These are phyloP conservation scores for Trichoderma hamatum DNA, from an alignment of 2,329 filamentous ascomycete genomes.

Conservation along the genomic window DNA sequence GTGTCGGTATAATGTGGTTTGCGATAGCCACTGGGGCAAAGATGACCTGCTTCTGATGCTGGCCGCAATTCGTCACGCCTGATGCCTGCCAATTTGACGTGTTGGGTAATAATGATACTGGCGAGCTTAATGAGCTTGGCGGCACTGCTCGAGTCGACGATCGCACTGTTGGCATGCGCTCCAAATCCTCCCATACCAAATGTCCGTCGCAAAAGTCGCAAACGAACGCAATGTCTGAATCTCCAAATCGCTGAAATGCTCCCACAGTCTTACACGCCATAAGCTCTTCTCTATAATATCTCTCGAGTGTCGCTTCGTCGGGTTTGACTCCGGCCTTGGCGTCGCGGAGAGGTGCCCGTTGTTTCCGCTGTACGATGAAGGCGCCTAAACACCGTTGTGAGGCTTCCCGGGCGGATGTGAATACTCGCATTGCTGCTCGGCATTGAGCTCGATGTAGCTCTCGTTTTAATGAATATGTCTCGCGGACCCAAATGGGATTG, in stretches of 20 bases:
- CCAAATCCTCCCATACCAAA: conserved; percentile 60
- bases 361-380: conserved; percentile 55
- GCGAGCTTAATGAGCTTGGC: conserved; percentile 30
- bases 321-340: conserved; percentile 13
- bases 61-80: conserved; percentile 45
- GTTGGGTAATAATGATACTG: conserved; percentile 26
- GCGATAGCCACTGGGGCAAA: conserved; percentile 62
- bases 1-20: conserved; percentile 56
- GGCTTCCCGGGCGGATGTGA: conserved; percentile 53
- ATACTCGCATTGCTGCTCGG: conserved; percentile 59
- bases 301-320: conserved; percentile 38
- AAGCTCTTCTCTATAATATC: conserved; percentile 52
- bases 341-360: conserved; percentile 38
- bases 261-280: conserved; percentile 56
- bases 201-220: conserved; percentile 66
- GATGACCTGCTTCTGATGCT: conserved; percentile 54
- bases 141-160: conserved; percentile 38
- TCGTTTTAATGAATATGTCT: conserved; percentile 52
- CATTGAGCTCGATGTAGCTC: conserved; percentile 62
- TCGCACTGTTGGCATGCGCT: conserved; percentile 54
- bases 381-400: conserved; percentile 58
- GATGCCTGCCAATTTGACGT: conserved; percentile 57
- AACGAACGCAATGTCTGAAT: conserved; percentile 58
- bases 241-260: conserved; percentile 59
- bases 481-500: conserved; percentile 58